Base-by-base conservation (phyloP, 1,284 basidiomycete genomes). In the Anthracocystis walkeri region DNA sequence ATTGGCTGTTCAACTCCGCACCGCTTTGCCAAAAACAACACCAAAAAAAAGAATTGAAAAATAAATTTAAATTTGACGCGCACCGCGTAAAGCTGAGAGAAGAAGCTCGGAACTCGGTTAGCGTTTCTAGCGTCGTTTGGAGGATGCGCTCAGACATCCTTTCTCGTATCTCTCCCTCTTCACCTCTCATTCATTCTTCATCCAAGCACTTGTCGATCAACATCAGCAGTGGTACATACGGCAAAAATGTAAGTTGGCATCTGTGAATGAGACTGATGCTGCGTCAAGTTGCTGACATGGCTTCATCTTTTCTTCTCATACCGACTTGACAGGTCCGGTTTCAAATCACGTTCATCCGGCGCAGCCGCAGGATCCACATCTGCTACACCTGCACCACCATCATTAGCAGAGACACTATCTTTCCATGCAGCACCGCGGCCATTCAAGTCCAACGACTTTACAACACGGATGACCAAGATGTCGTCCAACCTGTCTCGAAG, bases 371-470 rank as follows among this genome's bases (percentile, higher is more conserved):
- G 60, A 0, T 69, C 69, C 2, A 51, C 60, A 18, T 67, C 67
- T 7, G 58, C 75, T 2, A 75, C 72, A 18, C 75, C 75, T 1
- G 75, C 63, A 2, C 72, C 71, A 12, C 57, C 75, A 1, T 59
- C 75, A 4, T 23, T 71, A 7, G 54, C 75, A 11, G 80, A 81
- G 45, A 53, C 52, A 6, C 64, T 80, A 16, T 77, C 74, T 1
- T 74, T 82, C 50, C 64, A 68, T 45, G 51, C 62, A 2, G 71
- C 67, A 6, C 58, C 68, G 18, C 56, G 53, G 20, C 71, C 78
- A 4, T 82, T 75, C 67, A 82, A 82, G 41, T 65, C 67, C 12
- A 21, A 40, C 31, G 71, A 76, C 0, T 77, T 73, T 21, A 51
- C 61, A 4, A 52, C 60, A 16, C 57, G 64, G 4, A 74, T 77